Conservation (phyloP, 176 grass and related monocot genomes). For the Cenchrus purpureus region DNA sequence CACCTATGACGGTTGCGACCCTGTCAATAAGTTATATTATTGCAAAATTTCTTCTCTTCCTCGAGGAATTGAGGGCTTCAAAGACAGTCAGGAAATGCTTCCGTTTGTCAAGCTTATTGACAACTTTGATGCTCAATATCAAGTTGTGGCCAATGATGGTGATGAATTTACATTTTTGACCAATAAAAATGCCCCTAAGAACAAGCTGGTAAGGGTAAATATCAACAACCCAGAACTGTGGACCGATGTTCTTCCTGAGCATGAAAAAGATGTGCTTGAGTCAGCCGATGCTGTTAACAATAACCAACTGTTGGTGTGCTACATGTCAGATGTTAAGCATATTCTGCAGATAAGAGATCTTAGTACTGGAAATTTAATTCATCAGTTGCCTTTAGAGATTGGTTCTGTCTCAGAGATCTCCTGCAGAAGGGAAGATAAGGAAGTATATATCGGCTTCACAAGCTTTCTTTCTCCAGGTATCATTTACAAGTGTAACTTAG, state of each 20-base stretch:
- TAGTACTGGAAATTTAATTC: conserved; percentile 71
- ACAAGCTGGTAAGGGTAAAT: conserved; percentile 81
- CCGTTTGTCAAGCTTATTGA: conserved; percentile 93
- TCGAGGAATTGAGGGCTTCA: conserved; percentile 69
- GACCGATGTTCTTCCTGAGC: conserved; percentile 71
- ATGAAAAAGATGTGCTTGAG: conserved; percentile 85
- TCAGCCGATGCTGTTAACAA: conserved; percentile 63
- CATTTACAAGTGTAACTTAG: conserved; percentile 77
- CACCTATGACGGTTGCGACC: conserved; percentile 76
- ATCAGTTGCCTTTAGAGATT: conserved; percentile 83
- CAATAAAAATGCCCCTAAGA: conserved; percentile 82
- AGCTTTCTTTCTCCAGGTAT: conserved; percentile 95
- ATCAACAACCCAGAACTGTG: conserved; percentile 64
- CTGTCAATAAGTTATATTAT: conserved; percentile 92
- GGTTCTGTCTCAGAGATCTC: conserved; percentile 82
- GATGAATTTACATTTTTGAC: conserved; percentile 84
- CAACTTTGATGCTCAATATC: conserved; percentile 81
- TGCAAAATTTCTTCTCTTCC: conserved; percentile 75
- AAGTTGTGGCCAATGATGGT: conserved; percentile 75
- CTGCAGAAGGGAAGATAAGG: conserved; percentile 76
- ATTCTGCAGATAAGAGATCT: conserved; percentile 86
- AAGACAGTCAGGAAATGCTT: conserved; percentile 58
- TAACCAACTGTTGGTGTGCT: conserved; percentile 80
- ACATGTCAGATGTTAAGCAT: conserved; percentile 94
- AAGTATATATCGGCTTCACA: conserved; percentile 81